Evolutionary conservation across 495 filamentous ascomycete genomes (phyloP).

Genomic region (Durotheca rogersii): DNA sequence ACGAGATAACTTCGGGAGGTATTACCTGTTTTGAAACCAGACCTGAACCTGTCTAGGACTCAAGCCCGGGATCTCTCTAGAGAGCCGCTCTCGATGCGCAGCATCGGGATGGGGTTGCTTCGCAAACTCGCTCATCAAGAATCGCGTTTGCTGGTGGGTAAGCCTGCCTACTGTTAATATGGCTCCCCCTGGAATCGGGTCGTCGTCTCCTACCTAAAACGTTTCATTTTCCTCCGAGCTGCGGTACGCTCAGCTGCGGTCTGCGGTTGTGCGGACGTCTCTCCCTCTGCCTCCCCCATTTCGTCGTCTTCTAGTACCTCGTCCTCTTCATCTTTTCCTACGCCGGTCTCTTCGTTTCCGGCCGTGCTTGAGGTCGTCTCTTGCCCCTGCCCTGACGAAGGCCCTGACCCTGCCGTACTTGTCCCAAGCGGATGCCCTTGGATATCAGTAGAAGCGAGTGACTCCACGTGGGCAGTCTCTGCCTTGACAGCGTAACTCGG

Average conservation of each 20-base stretch:
- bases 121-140: constrained; percentile 95
- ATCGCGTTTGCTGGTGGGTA: constrained; percentile 94
- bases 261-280: constrained; percentile 52
- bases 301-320: constrained; percentile 54
- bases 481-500: constrained; percentile 44
- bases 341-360: constrained; percentile 46
- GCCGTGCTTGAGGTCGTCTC: constrained; percentile 35
- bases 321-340: constrained; percentile 56
- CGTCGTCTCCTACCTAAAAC: constrained; percentile 69
- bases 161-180: constrained; percentile 57
- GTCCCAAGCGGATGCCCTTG: constrained; percentile 44
- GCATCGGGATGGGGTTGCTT: constrained; percentile 95
- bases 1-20: constrained; percentile 20
- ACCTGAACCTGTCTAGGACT: constrained; percentile 95
- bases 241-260: constrained; percentile 70
- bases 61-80: constrained; percentile 87
- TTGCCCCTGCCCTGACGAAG: constrained; percentile 41
- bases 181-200: constrained; percentile 1
- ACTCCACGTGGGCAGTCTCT: constrained; percentile 46
- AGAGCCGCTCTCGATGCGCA: constrained; percentile 84
- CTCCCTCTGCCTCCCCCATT: constrained; percentile 51
- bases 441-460: constrained; percentile 43
- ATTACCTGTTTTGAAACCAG: constrained; percentile 97
- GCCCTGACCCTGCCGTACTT: constrained; percentile 43
- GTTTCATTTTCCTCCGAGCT: constrained; percentile 92